phyloP scores from a whole-genome alignment of 306 rosid species.

The Begonia masoniana region DNA sequence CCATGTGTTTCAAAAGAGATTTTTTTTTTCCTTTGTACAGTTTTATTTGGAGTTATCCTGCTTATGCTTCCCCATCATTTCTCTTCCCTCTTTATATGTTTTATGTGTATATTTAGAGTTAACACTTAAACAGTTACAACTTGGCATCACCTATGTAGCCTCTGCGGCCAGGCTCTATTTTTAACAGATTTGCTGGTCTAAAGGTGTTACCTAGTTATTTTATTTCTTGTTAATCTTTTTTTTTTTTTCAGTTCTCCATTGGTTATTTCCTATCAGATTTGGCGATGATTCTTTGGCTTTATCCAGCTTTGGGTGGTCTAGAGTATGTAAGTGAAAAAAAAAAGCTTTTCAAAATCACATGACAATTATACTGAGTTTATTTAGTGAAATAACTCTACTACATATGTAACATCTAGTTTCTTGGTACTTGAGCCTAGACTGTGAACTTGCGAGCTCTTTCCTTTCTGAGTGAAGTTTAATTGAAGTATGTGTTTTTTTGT shows the following conservation, averaged over 20 bases:
- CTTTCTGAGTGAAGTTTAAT: not conserved
- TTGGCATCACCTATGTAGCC: not conserved
- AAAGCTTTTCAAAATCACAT: slow-evolving; percentile 4
- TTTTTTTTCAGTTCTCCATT: slow-evolving; percentile 48
- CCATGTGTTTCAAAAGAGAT: too few relatives aligned
- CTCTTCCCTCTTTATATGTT: too few relatives aligned
- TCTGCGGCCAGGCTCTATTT: not conserved
- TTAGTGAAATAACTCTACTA: too few relatives aligned
- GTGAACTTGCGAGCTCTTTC: too few relatives aligned
- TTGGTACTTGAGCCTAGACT: too few relatives aligned
- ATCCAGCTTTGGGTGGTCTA: slow-evolving; percentile 78
- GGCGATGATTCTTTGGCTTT: slow-evolving; percentile 66
- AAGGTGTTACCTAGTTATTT: not conserved
- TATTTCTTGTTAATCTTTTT: slow-evolving; percentile 3
- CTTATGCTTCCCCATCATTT: too few relatives aligned
- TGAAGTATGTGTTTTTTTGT: not conserved
- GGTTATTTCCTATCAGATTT: slow-evolving; percentile 86
- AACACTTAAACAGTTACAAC: too few relatives aligned
- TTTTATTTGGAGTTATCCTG: too few relatives aligned
- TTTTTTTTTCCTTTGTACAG: too few relatives aligned
- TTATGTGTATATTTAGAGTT: too few relatives aligned
- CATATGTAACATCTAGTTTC: too few relatives aligned
- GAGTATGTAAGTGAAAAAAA: slow-evolving; percentile 68
- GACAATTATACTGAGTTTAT: too few relatives aligned
- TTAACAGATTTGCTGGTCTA: slow-evolving; percentile 2